Base-by-base conservation (phyloP, 2,329 filamentous ascomycete genomes). In the Verticillium albo-atrum region DNA sequence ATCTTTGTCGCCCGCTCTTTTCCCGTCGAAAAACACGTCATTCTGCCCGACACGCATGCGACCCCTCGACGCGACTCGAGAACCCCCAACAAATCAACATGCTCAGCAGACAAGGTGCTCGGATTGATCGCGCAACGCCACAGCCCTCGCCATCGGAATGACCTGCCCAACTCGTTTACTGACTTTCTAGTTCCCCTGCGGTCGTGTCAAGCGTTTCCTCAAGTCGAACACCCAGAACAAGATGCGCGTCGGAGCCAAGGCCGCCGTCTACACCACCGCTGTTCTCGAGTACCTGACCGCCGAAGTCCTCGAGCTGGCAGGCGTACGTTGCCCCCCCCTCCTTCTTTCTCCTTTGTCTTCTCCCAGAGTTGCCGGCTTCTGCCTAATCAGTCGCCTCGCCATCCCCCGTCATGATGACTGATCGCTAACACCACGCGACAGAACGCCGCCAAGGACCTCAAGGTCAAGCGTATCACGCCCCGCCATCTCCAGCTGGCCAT, bases 221-320 rank as follows among this genome's bases (percentile, higher is more conserved):
- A 97, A 98, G 87, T 92, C 92, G 78, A 97, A 97, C 81, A 98
- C 95, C 55, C 95, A 98, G 76, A 96, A 97, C 81, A 98, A 98
- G 84, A 98, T 97, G 91, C 94, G 95, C 79, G 96, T 99, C 67
- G 95, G 95, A 70, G 95, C 94, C 72, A 98, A 98, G 84, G 95
- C 95, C 65, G 93, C 95, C 67, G 95, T 99, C 70, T 99, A 99
- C 75, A 92, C 98, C 64, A 98, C 95, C 55, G 95, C 95, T 51
- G 95, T 99, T 60, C 90, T 99, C 65, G 95, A 99, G 81, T 99
- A 99, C 76, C 83, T 99, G 68, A 97, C 95, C 62, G 94, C 94
- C 65, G 94, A 99, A 86, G 94, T 99, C 54, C 89, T 99, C 70
- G 95, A 99, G 78, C 84, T 99, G 66, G 95, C 95, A 75, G 95